Percentiles rank a stretch among this genome's conserved stretches.
Evolutionary conservation across 371 early-diverging fungal genomes (phyloP).

Genomic region (Mortierella sp.): DNA sequence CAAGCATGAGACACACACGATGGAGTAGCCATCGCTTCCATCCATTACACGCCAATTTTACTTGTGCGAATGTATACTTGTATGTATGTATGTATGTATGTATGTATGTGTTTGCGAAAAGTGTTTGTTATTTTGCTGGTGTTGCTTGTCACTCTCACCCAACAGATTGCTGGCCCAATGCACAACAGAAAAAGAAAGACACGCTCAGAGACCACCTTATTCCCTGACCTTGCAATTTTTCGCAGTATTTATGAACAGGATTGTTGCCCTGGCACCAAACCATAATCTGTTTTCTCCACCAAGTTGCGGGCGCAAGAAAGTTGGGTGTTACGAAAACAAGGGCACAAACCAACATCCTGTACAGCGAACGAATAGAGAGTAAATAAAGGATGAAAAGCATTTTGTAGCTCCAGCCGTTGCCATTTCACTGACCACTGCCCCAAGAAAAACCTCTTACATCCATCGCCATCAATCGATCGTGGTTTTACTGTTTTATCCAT

Average conservation of each 20-base stretch:
- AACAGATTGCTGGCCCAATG: not conserved
- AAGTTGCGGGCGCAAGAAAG: not conserved
- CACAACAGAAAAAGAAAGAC: not conserved
- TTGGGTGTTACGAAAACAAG: slow-evolving; percentile 22
- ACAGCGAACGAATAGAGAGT: not conserved
- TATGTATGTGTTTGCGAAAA: not conserved
- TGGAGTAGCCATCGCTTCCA: not conserved
- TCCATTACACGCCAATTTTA: not conserved
- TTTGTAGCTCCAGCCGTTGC: not conserved
- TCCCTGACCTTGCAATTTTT: not conserved
- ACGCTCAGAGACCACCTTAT: not conserved
- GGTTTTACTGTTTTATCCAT: not conserved
- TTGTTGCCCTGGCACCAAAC: not conserved
- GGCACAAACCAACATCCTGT: slow-evolving; percentile 26
- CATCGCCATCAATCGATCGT: not conserved
- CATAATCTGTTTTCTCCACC: not conserved
- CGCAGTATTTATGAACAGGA: not conserved
- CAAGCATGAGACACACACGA: slow-evolving; percentile 3
- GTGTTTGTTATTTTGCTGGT: not conserved
- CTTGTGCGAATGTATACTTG: not conserved
- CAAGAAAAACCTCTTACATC: not conserved
- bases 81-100: not conserved
- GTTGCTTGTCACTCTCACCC: not conserved
- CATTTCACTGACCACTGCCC: not conserved
- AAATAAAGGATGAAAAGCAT: not conserved